Conservation (phyloP, 345 rosid species). For the Corchorus capsularis region DNA sequence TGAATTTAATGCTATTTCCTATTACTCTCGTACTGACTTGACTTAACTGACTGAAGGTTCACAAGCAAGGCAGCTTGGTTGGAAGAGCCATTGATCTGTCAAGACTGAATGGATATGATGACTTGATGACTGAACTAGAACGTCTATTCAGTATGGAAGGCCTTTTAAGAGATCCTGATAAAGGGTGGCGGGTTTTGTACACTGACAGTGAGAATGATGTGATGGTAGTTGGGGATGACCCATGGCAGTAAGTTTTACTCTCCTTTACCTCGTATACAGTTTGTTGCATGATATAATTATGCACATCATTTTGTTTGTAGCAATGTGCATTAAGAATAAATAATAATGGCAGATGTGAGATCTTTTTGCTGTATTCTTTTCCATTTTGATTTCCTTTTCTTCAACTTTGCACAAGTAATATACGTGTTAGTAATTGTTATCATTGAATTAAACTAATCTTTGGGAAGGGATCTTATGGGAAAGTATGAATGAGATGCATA, state of each 20-base stretch:
- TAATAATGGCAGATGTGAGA: neutral
- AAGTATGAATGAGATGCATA: neutral
- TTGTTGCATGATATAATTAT: neutral
- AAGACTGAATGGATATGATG: constrained; percentile 64
- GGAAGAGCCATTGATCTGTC: constrained; percentile 93
- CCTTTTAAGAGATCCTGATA: constrained; percentile 62
- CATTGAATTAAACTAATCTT: neutral
- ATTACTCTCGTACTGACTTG: constrained; percentile 21
- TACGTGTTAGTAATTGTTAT: neutral
- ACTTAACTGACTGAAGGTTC: constrained; percentile 56
- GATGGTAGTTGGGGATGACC: constrained; percentile 94
- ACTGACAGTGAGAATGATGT: constrained; percentile 90
- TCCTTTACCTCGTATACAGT: constrained; percentile 1
- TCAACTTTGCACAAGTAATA: neutral
- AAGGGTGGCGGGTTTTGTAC: constrained; percentile 87
- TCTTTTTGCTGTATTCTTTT: neutral
- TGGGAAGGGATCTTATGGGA: neutral
- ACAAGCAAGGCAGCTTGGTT: constrained; percentile 93
- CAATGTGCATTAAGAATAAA: neutral
- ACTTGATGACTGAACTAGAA: constrained; percentile 75
- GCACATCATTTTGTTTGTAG: neutral
- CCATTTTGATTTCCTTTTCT: constrained; percentile 14
- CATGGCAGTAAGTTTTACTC: constrained; percentile 84
- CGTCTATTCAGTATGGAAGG: constrained; percentile 85
- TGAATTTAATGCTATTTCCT: constrained; percentile 4